Evolutionary conservation across 192 early-diverging fungal genomes (phyloP).

Genomic region (Backusella parvicylindrica): DNA sequence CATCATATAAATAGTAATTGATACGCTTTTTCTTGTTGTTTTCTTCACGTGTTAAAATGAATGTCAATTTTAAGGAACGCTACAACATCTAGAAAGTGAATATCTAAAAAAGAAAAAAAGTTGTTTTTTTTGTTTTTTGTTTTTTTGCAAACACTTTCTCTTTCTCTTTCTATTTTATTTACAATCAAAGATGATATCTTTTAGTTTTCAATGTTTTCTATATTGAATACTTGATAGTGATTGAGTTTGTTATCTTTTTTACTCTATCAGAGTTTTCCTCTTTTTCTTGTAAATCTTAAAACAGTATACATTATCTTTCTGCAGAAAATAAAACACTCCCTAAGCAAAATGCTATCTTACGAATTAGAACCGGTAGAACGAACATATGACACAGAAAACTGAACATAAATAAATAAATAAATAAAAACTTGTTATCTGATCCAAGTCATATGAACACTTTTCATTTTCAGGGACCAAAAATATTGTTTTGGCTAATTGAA

Average conservation of each 20-base stretch:
- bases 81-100: background rate
- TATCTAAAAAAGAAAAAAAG: background rate
- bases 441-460: background rate
- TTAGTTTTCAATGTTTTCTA: too few species aligned
- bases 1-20: background rate
- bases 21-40: background rate
- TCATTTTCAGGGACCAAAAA: background rate
- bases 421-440: background rate
- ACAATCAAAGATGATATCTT: too few species aligned
- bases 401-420: background rate
- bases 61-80: background rate
- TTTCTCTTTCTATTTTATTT: too few species aligned
- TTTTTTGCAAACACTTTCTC: too few species aligned
- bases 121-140: background rate
- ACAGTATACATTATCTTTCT: background rate
- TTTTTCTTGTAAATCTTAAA: background rate
- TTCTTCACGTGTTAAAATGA: background rate
- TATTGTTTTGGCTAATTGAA: too few species aligned
- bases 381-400: background rate
- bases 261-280: background rate
- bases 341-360: background rate
- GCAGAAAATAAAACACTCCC: background rate
- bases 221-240: too few species aligned
- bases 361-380: background rate
- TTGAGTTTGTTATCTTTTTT: too few species aligned